Conservation (phyloP, 2,329 filamentous ascomycete species). For the Canariomyces notabilis region DNA sequence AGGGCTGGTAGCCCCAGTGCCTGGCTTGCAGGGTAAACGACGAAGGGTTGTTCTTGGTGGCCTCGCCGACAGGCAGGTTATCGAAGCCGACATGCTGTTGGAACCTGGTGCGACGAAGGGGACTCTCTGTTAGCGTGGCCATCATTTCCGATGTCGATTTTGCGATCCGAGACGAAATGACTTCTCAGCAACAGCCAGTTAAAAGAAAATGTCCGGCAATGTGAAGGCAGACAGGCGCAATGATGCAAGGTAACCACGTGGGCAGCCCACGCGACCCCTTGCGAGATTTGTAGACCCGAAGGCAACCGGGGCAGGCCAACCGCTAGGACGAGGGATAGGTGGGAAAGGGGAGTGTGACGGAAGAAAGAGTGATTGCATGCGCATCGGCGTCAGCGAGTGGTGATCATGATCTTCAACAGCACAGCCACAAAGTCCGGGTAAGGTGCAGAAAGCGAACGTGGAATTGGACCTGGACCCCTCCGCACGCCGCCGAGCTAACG, state of each 20-base stretch:
- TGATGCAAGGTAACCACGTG: slow-evolving; percentile 2
- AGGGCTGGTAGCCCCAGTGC: slow-evolving; percentile 79
- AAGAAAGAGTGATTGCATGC: slow-evolving; percentile 13
- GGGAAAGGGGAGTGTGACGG: slow-evolving; percentile 10
- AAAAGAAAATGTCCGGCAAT: neutral
- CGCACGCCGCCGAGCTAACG: slow-evolving; percentile 4
- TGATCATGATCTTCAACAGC: slow-evolving; percentile 3
- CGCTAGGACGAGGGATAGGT: neutral
- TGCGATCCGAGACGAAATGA: neutral
- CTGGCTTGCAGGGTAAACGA: slow-evolving; percentile 80
- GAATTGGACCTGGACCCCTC: slow-evolving; percentile 3
- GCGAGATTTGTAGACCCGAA: slow-evolving; percentile 5
- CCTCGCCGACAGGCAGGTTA: slow-evolving; percentile 53
- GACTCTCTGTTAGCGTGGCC: slow-evolving; percentile 40
- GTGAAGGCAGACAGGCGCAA: neutral
- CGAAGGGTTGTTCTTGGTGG: slow-evolving; percentile 53
- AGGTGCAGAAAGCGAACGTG: slow-evolving; percentile 4
- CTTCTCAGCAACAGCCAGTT: slow-evolving; percentile 2
- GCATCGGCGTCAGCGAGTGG: slow-evolving; percentile 2
- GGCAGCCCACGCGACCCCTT: slow-evolving; percentile 6
- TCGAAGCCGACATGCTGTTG: slow-evolving; percentile 57
- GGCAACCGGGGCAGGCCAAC: neutral
- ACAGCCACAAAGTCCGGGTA: slow-evolving; percentile 11
- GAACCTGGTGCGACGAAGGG: slow-evolving; percentile 44
- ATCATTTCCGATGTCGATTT: slow-evolving; percentile 27